Conservation (phyloP, 768 basidiomycete genomes). For the Daedaleopsis sinensis region DNA sequence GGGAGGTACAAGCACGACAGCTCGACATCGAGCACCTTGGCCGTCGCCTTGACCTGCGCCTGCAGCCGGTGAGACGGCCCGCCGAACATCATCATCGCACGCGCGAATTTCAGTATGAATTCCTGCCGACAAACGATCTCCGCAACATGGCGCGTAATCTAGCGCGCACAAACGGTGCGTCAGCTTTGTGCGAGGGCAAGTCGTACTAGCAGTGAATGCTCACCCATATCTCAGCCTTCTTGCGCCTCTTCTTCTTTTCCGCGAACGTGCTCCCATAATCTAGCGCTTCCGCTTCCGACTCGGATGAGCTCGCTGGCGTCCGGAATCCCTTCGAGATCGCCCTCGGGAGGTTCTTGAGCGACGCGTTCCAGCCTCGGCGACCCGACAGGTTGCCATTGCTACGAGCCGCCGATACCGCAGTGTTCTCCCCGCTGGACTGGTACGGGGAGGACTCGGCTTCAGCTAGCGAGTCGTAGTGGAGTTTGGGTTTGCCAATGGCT, state of each 20-base stretch:
- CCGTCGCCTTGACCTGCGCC: constrained; percentile 79
- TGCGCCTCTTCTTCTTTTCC: constrained; percentile 53
- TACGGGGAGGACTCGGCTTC: no score
- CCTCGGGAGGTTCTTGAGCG: constrained; percentile 43
- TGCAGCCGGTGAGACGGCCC: constrained; percentile 83
- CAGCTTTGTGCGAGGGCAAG: no score
- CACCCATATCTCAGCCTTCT: constrained; percentile 79
- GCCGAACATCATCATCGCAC: constrained; percentile 90
- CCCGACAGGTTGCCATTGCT: background rate
- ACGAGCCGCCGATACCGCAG: constrained; percentile 2
- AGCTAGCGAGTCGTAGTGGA: no score
- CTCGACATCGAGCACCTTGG: constrained; percentile 74
- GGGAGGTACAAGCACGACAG: constrained; percentile 77
- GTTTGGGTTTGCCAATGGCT: no score
- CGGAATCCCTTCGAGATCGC: constrained; percentile 24
- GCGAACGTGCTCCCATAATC: constrained; percentile 35
- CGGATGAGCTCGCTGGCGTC: constrained; percentile 31
- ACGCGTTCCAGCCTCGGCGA: background rate
- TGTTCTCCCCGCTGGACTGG: constrained; percentile 3
- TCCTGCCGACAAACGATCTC: constrained; percentile 81
- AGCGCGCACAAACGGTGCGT: background rate
- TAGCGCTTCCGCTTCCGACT: constrained; percentile 26
- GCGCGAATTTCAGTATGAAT: constrained; percentile 81
- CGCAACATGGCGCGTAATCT: constrained; percentile 86
- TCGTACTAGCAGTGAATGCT: constrained; percentile 26